phyloP scores from a whole-genome alignment of 139 green algal genomes.

The Closterium sp. region DNA sequence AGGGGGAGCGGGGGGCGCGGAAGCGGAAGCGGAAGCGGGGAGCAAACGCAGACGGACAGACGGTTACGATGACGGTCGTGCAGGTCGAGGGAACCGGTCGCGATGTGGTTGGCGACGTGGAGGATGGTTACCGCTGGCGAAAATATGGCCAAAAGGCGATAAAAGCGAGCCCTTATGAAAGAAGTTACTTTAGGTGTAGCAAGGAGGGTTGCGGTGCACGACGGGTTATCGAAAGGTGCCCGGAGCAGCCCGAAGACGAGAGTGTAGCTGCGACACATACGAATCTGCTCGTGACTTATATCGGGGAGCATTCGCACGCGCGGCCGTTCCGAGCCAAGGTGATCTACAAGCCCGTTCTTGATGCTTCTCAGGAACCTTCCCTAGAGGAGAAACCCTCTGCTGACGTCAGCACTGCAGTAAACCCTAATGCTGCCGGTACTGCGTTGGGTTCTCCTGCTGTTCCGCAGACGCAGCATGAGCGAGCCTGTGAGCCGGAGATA shows the following conservation, averaged over 20 bases:
- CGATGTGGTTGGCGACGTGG: not conserved
- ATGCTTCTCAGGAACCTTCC: not conserved
- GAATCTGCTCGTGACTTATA: not conserved
- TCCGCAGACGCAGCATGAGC: no score
- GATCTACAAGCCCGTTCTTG: not conserved
- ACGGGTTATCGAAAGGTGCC: slow-evolving; percentile 34
- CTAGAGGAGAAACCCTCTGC: not conserved
- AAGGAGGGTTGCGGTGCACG: slow-evolving; percentile 62
- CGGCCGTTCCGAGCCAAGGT: not conserved
- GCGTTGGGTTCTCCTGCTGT: no score
- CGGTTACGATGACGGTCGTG: not conserved
- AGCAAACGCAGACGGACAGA: not conserved
- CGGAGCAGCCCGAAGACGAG: not conserved
- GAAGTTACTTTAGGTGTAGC: slow-evolving; percentile 96
- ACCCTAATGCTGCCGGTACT: no score
- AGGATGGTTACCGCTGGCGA: slow-evolving; percentile 79
- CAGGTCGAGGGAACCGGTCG: not conserved
- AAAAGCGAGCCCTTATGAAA: slow-evolving; percentile 80
- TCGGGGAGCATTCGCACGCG: not conserved
- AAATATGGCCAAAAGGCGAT: slow-evolving; percentile 96
- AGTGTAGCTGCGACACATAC: not conserved
- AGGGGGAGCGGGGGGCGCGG: not conserved
- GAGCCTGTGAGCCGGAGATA: not conserved
- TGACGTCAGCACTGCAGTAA: not conserved
- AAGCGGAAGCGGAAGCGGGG: not conserved